Conservation (phyloP, 306 rosid species). For the Purshia tridentata region DNA sequence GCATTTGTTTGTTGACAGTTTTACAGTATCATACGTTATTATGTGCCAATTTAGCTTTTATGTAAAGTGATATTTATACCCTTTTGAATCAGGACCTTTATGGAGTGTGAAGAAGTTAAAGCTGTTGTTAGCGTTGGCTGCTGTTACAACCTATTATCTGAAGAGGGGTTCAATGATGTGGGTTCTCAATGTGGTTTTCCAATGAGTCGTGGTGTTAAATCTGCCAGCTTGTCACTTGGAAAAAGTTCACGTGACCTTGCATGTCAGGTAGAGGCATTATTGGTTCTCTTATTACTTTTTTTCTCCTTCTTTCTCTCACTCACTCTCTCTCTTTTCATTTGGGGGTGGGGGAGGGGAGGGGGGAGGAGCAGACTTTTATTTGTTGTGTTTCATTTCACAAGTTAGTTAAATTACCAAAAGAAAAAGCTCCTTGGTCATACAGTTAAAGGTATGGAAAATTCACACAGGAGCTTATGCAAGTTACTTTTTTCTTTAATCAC, state of each 20-base stretch:
- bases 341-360: neutral
- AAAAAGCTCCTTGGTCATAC: neutral
- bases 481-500: neutral
- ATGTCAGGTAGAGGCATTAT: conserved; percentile 65
- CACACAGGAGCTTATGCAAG: neutral
- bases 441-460: neutral
- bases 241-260: conserved; percentile 85
- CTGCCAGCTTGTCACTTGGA: conserved; percentile 66
- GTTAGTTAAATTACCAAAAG: neutral
- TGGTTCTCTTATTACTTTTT: neutral
- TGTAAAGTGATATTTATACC: conserved; percentile 5
- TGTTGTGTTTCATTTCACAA: neutral
- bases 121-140: conserved; percentile 90
- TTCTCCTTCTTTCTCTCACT: conserved; percentile 1
- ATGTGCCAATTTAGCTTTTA: neutral
- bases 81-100: conserved; percentile 58
- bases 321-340: neutral
- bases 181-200: conserved; percentile 71
- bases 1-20: neutral
- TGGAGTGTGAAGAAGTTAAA: conserved; percentile 75
- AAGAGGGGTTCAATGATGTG: conserved; percentile 44
- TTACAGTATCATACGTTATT: conserved; percentile 5
- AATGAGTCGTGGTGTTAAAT: conserved; percentile 66
- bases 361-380: neutral
- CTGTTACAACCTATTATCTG: conserved; percentile 88